Evolutionary conservation across 805 yeast species (phyloP).

Genomic region (Metschnikowia santaceciliae): DNA sequence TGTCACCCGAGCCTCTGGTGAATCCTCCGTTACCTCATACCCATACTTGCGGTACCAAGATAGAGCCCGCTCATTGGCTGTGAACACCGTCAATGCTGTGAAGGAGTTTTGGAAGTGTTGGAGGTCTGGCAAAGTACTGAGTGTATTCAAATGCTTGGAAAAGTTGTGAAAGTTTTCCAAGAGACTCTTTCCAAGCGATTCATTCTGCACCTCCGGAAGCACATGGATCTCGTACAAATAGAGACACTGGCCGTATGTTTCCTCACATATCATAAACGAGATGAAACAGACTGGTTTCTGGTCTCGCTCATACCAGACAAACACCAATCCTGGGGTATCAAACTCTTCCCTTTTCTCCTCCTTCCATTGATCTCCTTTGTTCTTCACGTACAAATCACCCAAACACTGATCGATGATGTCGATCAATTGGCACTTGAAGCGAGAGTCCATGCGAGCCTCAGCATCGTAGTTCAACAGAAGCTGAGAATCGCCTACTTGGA

Average conservation of each 20-base stretch:
- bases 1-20: conserved; percentile 42
- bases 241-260: conserved; percentile 31
- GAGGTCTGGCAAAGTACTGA: background rate
- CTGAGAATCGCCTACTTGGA: background rate
- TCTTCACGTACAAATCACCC: conserved; percentile 22
- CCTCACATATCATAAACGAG: conserved; percentile 43
- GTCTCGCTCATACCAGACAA: conserved; percentile 27
- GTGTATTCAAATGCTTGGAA: background rate
- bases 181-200: conserved; percentile 37
- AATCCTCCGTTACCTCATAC: conserved; percentile 34
- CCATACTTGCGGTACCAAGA: conserved; percentile 42
- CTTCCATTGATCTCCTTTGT: conserved; percentile 41
- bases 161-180: conserved; percentile 33
- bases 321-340: conserved; percentile 45
- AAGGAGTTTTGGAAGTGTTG: conserved; percentile 20
- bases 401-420: conserved; percentile 26
- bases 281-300: conserved; percentile 36
- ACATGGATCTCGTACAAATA: conserved; percentile 60
- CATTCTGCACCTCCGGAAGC: conserved; percentile 27
- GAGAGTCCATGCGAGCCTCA: background rate
- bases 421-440: conserved; percentile 13
- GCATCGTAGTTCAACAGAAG: conserved; percentile 2
- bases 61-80: conserved; percentile 40
- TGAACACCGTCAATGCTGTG: conserved; percentile 48
- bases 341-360: conserved; percentile 42